Conservation (phyloP, 2,329 filamentous ascomycete species). For the Fusarium nanum region DNA sequence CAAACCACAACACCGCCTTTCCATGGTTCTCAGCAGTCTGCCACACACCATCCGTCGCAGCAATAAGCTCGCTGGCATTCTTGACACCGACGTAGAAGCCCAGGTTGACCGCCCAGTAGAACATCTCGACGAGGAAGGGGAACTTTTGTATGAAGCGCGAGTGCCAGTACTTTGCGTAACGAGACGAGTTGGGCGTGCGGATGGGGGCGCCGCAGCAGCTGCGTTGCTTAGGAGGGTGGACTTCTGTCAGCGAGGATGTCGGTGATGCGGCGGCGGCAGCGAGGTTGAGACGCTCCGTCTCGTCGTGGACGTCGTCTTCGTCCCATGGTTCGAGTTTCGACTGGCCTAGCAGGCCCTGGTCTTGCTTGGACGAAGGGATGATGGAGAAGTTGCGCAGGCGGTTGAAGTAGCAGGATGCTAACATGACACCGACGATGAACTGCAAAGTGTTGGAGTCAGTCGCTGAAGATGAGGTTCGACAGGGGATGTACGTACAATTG, state of each 20-base stretch:
- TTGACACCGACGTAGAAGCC: constrained; percentile 64
- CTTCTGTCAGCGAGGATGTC: constrained; percentile 30
- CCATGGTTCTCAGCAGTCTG: constrained; percentile 67
- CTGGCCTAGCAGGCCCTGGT: constrained; percentile 42
- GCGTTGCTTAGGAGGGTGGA: constrained; percentile 60
- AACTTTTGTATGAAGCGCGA: constrained; percentile 73
- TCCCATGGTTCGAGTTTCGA: constrained; percentile 41
- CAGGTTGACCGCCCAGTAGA: constrained; percentile 77
- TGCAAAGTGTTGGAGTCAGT: not conserved
- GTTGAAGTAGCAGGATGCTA: constrained; percentile 47
- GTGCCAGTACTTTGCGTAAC: constrained; percentile 70
- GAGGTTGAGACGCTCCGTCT: constrained; percentile 28
- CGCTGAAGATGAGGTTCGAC: not conserved
- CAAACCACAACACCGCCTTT: constrained; percentile 65
- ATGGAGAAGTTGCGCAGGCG: constrained; percentile 44
- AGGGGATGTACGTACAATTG: constrained; percentile 41
- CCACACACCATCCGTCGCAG: constrained; percentile 60
- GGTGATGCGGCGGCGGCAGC: constrained; percentile 14
- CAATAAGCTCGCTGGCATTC: constrained; percentile 48
- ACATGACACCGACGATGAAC: constrained; percentile 47
- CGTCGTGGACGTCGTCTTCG: constrained; percentile 40
- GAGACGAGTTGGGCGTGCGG: constrained; percentile 68
- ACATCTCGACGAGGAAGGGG: constrained; percentile 78
- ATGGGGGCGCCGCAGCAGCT: constrained; percentile 61
- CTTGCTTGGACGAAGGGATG: constrained; percentile 30